A percentile compares a stretch with the other conserved stretches of the same genome.
Evolutionary conservation across 2,329 filamentous ascomycete species (phyloP).

Genomic region (Trematosphaeria pertusa): DNA sequence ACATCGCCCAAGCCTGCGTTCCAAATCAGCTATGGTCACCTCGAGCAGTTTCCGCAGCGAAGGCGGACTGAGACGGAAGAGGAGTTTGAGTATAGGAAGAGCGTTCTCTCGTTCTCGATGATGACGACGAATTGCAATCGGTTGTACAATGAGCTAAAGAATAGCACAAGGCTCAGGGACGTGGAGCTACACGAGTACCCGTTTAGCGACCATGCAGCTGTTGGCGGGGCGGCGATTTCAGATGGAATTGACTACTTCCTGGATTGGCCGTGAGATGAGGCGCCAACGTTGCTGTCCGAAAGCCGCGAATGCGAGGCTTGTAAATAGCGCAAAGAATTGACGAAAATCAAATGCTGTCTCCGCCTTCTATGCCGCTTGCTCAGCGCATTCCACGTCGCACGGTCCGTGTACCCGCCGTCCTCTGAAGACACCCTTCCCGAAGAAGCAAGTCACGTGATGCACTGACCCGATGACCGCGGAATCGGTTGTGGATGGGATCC

Average conservation of each 20-base stretch:
- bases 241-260: constrained; percentile 45
- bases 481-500: too few relatives aligned
- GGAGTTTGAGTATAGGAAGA: constrained; percentile 34
- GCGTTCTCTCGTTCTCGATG: constrained; percentile 28
- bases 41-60: constrained; percentile 35
- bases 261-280: too few relatives aligned
- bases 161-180: constrained; percentile 31
- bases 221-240: constrained; percentile 33
- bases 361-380: too few relatives aligned
- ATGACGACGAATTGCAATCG: constrained; percentile 31
- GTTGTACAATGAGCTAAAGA: constrained; percentile 31
- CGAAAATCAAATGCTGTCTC: too few relatives aligned
- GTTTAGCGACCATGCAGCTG: constrained; percentile 40
- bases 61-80: constrained; percentile 36
- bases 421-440: too few relatives aligned
- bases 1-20: constrained; percentile 33
- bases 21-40: constrained; percentile 38
- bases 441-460: too few relatives aligned
- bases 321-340: too few relatives aligned
- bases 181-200: constrained; percentile 38
- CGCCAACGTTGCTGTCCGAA: too few relatives aligned
- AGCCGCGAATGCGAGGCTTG: too few relatives aligned
- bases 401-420: too few relatives aligned
- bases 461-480: too few relatives aligned
- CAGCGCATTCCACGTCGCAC: too few relatives aligned